Evolutionary conservation across 176 grass and related monocot genomes (phyloP).

Genomic region (Dendrocalamus sinicus): DNA sequence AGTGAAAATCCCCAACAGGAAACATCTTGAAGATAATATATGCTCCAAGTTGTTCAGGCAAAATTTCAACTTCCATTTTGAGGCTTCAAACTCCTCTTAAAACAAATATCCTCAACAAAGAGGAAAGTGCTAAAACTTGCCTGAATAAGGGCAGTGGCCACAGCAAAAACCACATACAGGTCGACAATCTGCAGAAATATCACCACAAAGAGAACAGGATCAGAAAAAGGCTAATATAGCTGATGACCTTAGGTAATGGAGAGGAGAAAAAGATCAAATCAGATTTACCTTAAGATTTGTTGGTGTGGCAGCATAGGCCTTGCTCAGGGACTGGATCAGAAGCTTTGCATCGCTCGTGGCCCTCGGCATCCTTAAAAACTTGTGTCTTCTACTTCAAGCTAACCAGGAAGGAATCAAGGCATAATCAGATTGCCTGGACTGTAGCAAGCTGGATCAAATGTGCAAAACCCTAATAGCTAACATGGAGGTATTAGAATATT

Average conservation of each 20-base stretch:
- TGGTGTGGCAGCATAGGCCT: conserved; percentile 80
- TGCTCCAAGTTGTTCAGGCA: not conserved
- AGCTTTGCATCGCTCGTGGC: conserved; percentile 62
- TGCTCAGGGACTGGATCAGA: conserved; percentile 77
- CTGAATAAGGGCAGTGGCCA: conserved; percentile 71
- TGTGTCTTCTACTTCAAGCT: not conserved
- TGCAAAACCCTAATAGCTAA: not conserved
- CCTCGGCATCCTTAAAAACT: conserved; percentile 61
- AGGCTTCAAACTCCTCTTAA: not conserved
- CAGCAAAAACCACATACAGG: conserved; percentile 72
- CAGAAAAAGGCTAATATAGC: not conserved
- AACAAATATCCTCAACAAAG: not conserved
- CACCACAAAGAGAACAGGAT: not conserved
- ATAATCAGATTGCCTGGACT: conserved; percentile 1
- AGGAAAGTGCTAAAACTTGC: conserved; percentile 5
- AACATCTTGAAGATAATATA: not conserved
- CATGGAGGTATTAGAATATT: not conserved
- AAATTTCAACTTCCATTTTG: not conserved
- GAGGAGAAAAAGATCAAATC: not conserved
- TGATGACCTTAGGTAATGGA: too few species aligned
- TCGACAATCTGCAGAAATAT: conserved; percentile 75
- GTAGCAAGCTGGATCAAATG: not conserved
- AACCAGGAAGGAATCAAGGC: not conserved
- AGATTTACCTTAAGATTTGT: conserved; percentile 68
- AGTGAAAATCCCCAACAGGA: not conserved